Conservation (phyloP, 805 yeast species). For the Monosporozyma yasuniensis region DNA sequence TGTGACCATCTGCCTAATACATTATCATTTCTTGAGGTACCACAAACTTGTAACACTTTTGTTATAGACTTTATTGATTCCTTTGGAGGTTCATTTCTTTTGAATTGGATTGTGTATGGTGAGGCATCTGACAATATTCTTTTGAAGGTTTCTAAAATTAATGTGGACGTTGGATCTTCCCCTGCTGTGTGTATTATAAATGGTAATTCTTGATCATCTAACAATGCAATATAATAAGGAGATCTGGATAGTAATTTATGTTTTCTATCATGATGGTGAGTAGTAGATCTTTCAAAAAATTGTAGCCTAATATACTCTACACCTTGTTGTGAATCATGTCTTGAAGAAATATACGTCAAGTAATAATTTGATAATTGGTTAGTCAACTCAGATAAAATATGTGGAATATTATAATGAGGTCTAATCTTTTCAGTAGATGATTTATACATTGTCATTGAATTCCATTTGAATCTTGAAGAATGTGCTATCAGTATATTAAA, state of each 20-base stretch:
- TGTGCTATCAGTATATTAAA: constrained; percentile 54
- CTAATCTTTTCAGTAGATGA: constrained; percentile 20
- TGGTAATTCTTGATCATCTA: constrained; percentile 51
- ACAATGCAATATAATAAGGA: constrained; percentile 55
- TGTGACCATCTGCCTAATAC: constrained; percentile 66
- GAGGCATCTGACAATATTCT: constrained; percentile 24
- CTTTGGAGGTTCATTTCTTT: constrained; percentile 24
- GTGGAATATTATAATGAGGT: constrained; percentile 38
- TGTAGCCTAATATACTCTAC: constrained; percentile 56
- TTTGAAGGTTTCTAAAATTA: constrained; percentile 49
- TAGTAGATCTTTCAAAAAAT: constrained; percentile 42
- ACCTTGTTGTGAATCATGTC: constrained; percentile 56
- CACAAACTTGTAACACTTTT: constrained; percentile 49
- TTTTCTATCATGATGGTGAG: neutral
- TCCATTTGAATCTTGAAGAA: constrained; percentile 37
- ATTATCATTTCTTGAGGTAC: constrained; percentile 51
- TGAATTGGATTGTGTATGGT: constrained; percentile 35
- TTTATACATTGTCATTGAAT: constrained; percentile 10
- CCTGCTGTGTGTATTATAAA: constrained; percentile 49
- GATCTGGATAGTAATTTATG: constrained; percentile 32
- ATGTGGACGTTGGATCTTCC: constrained; percentile 38
- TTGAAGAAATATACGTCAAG: constrained; percentile 52
- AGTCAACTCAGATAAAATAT: constrained; percentile 42
- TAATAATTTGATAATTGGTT: constrained; percentile 42
- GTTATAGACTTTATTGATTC: constrained; percentile 40